Conservation (phyloP, 2,329 filamentous ascomycete genomes). For the Penicillium sp. region DNA sequence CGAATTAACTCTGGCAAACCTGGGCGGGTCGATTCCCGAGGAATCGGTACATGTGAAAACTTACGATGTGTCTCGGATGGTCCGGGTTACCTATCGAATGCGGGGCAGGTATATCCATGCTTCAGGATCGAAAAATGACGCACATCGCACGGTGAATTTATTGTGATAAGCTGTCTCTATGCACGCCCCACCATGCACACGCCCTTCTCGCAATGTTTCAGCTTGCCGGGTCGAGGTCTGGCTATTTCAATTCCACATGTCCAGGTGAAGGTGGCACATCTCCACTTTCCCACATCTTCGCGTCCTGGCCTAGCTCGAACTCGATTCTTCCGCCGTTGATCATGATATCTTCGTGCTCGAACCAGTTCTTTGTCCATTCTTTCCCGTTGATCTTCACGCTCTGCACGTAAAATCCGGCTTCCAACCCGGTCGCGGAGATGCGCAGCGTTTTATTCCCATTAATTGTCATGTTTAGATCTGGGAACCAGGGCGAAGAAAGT, state of each 20-base stretch:
- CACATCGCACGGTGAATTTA: background rate
- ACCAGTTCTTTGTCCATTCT: slow-evolving; percentile 56
- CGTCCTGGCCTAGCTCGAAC: slow-evolving; percentile 45
- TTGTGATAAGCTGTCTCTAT: background rate
- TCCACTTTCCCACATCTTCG: slow-evolving; percentile 49
- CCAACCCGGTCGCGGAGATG: slow-evolving; percentile 49
- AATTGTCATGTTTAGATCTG: slow-evolving; percentile 35
- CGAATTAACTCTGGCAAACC: background rate
- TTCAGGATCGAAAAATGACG: background rate
- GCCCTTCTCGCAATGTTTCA: background rate
- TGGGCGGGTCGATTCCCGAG: background rate
- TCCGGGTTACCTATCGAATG: background rate
- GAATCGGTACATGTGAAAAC: background rate
- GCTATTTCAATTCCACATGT: slow-evolving; percentile 22
- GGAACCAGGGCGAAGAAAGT: slow-evolving; percentile 49
- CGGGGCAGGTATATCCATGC: background rate
- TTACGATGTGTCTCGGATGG: background rate
- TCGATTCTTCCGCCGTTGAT: slow-evolving; percentile 48
- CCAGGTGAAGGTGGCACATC: slow-evolving; percentile 54
- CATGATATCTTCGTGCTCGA: slow-evolving; percentile 52
- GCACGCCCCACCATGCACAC: background rate
- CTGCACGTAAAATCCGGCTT: slow-evolving; percentile 54
- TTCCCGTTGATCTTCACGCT: slow-evolving; percentile 55
- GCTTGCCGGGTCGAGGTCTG: too few relatives aligned
- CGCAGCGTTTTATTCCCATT: slow-evolving; percentile 38